phyloP scores from a whole-genome alignment of 805 yeast species.

The Zygoascus bituminiphila region DNA sequence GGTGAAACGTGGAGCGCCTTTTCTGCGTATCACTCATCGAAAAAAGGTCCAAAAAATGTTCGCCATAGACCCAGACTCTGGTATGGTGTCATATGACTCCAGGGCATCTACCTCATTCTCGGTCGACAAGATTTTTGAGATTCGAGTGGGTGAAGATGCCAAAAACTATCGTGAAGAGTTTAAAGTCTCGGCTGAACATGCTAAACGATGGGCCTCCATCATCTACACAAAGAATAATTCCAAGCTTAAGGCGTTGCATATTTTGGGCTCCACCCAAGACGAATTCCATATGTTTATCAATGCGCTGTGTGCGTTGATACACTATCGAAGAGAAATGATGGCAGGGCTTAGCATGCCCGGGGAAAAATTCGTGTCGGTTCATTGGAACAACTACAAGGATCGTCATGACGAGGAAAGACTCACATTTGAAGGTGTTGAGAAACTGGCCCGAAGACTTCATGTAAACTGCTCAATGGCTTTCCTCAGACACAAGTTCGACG shows the following conservation, averaged over 20 bases:
- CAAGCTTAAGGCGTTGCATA: conserved; percentile 70
- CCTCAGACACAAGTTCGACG: conserved; percentile 43
- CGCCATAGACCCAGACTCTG: conserved; percentile 46
- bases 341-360: conserved; percentile 56
- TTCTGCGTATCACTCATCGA: conserved; percentile 62
- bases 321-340: conserved; percentile 53
- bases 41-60: conserved; percentile 55
- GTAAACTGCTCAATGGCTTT: conserved; percentile 56
- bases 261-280: conserved; percentile 49
- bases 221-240: conserved; percentile 55
- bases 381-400: conserved; percentile 47
- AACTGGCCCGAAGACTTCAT: conserved; percentile 58
- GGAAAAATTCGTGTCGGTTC: conserved; percentile 52
- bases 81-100: conserved; percentile 51
- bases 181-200: conserved; percentile 57
- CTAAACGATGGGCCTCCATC: conserved; percentile 70
- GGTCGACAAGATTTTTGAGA: conserved; percentile 57
- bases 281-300: conserved; percentile 48
- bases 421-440: conserved; percentile 59
- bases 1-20: conserved; percentile 50
- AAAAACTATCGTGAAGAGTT: conserved; percentile 80
- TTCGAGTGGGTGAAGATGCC: conserved; percentile 63
- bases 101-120: conserved; percentile 38
- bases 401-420: conserved; percentile 23
- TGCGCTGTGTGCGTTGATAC: conserved; percentile 48